Conservation (phyloP, 768 basidiomycete species). For the Tylopilus balloui region DNA sequence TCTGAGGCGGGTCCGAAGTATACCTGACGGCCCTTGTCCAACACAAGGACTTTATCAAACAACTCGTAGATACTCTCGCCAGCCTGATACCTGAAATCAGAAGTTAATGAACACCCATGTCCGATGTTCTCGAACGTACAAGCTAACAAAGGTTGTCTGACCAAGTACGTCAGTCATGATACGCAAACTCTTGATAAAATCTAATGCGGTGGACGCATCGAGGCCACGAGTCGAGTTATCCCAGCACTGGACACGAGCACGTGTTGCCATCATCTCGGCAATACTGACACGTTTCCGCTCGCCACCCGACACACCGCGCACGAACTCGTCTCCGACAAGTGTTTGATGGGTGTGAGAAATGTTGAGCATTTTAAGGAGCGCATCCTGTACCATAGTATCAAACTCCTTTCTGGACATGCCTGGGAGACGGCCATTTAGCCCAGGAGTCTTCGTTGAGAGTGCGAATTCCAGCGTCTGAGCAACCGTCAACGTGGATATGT, state of each 20-base stretch:
- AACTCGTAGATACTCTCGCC: slow-evolving; percentile 71
- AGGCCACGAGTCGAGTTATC: slow-evolving; percentile 80
- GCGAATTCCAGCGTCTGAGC: slow-evolving; percentile 72
- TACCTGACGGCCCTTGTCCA: slow-evolving; percentile 76
- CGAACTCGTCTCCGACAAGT: slow-evolving; percentile 82
- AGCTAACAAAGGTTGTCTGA: slow-evolving; percentile 74
- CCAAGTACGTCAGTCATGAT: slow-evolving; percentile 81
- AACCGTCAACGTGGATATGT: slow-evolving; percentile 79
- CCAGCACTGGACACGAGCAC: slow-evolving; percentile 78
- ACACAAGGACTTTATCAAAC: slow-evolving; percentile 86
- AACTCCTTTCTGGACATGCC: slow-evolving; percentile 60
- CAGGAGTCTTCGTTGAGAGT: slow-evolving; percentile 70
- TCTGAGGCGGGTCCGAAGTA: slow-evolving; percentile 73
- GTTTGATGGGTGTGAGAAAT: slow-evolving; percentile 76
- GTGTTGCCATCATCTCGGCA: slow-evolving; percentile 82
- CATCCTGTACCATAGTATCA: slow-evolving; percentile 50
- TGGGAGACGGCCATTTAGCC: slow-evolving; percentile 66
- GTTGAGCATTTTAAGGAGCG: slow-evolving; percentile 74
- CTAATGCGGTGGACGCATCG: slow-evolving; percentile 84
- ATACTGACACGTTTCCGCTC: slow-evolving; percentile 80
- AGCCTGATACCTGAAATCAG: slow-evolving; percentile 58
- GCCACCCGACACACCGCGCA: slow-evolving; percentile 77
- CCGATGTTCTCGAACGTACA: slow-evolving; percentile 39
- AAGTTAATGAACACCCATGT: neutral
- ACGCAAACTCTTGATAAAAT: slow-evolving; percentile 75